Conservation (phyloP, 495 filamentous ascomycete species). For the Chaetomium cochliodes region DNA sequence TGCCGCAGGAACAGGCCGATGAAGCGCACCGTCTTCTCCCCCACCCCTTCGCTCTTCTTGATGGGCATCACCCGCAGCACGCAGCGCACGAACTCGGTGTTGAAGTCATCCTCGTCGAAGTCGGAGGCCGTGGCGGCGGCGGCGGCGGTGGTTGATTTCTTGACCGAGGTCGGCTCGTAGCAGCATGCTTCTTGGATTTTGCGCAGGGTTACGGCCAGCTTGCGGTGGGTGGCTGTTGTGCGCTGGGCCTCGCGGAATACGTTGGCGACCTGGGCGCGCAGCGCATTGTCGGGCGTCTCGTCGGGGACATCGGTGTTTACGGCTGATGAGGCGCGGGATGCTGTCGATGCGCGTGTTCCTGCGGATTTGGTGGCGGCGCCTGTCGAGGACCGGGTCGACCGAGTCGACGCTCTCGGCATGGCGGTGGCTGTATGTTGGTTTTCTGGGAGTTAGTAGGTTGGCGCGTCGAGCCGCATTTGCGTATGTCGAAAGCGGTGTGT, state of each 20-base stretch:
- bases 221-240: conserved; percentile 83
- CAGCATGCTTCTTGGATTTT: conserved; percentile 88
- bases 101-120: conserved; percentile 82
- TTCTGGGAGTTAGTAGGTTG: background rate
- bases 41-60: conserved; percentile 88
- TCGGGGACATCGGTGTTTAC: conserved; percentile 65
- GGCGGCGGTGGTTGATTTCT: conserved; percentile 50
- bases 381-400: conserved; percentile 61
- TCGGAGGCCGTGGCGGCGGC: conserved; percentile 49
- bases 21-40: conserved; percentile 82
- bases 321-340: conserved; percentile 59
- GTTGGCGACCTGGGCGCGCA: conserved; percentile 72
- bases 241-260: conserved; percentile 87
- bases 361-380: conserved; percentile 49
- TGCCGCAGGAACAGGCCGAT: conserved; percentile 79
- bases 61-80: conserved; percentile 77
- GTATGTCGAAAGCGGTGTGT: conserved; percentile 1
- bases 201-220: conserved; percentile 78
- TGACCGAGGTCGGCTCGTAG: conserved; percentile 63
- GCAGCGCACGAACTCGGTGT: conserved; percentile 77
- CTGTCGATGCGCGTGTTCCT: conserved; percentile 50
- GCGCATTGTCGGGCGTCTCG: conserved; percentile 65
- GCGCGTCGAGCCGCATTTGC: conserved; percentile 1
- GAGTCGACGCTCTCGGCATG: conserved; percentile 38
- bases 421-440: conserved; percentile 12